Conservation (phyloP, 1,139 yeast genomes). For the Taphrina communis region DNA sequence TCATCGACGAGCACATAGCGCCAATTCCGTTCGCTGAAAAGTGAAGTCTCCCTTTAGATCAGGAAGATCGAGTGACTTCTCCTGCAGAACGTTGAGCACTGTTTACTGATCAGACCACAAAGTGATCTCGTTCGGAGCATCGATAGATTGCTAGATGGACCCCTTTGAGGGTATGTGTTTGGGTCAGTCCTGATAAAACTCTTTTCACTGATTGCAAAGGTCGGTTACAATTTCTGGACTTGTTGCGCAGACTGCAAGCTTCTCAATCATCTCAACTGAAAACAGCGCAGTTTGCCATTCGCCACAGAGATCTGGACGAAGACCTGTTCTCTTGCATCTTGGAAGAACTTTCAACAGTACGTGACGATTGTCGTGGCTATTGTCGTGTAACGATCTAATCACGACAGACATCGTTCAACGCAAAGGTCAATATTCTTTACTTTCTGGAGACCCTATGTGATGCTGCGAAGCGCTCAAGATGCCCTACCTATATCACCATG, state of each 20-base stretch:
- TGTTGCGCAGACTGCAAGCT: slow-evolving; percentile 67
- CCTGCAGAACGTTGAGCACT: no score
- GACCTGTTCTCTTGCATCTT: slow-evolving; percentile 73
- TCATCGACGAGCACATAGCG: no score
- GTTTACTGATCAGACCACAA: background rate
- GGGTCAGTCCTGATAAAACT: background rate
- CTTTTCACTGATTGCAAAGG: slow-evolving; percentile 66
- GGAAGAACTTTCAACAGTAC: slow-evolving; percentile 64
- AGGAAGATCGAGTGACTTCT: no score
- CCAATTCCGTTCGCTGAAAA: no score
- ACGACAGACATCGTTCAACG: slow-evolving; percentile 57
- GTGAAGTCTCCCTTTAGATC: no score
- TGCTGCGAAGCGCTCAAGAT: slow-evolving; percentile 49
- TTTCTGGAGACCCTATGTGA: slow-evolving; percentile 65
- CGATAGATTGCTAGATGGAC: slow-evolving; percentile 36
- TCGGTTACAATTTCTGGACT: slow-evolving; percentile 68
- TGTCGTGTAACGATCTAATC: slow-evolving; percentile 46
- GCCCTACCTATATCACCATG: slow-evolving; percentile 44
- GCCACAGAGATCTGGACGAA: slow-evolving; percentile 62
- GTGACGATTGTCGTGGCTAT: background rate
- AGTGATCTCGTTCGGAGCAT: background rate
- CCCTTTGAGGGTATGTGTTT: slow-evolving; percentile 44
- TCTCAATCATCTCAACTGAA: slow-evolving; percentile 54
- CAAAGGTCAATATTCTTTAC: slow-evolving; percentile 69
- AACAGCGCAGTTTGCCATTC: slow-evolving; percentile 48